Conservation (phyloP, 163 green algal genomes). For the Coccomyxa subellipsoidea region DNA sequence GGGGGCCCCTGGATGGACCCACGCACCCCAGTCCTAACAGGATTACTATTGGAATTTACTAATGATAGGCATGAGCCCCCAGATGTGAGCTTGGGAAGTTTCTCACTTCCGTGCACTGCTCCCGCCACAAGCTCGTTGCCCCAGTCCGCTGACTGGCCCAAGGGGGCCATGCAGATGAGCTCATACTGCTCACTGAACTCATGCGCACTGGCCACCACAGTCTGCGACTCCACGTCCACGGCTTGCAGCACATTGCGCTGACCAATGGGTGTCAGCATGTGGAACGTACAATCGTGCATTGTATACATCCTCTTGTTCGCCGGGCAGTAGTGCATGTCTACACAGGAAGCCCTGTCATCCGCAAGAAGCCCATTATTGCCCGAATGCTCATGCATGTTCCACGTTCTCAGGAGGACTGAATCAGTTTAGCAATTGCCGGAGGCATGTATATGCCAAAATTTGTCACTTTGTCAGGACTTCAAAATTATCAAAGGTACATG, state of each 20-base stretch:
- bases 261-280: not conserved
- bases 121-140: not conserved
- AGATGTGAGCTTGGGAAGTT: not conserved
- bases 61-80: not conserved
- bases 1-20: not conserved
- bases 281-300: not conserved
- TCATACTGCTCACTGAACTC: slow-evolving; percentile 1
- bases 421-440: not conserved
- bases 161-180: not conserved
- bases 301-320: not conserved
- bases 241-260: not conserved
- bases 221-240: not conserved
- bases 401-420: not conserved
- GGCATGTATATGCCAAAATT: not conserved
- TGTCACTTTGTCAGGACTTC: not conserved
- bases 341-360: not conserved
- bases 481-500: not conserved
- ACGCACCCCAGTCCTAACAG: not conserved
- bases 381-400: not conserved
- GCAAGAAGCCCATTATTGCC: not conserved
- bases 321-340: not conserved
- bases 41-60: too few relatives aligned
- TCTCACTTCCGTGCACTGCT: not conserved
- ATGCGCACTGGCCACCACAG: not conserved
- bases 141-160: not conserved